Base-by-base conservation (phyloP, 768 basidiomycete genomes). In the Collybia nuda region DNA sequence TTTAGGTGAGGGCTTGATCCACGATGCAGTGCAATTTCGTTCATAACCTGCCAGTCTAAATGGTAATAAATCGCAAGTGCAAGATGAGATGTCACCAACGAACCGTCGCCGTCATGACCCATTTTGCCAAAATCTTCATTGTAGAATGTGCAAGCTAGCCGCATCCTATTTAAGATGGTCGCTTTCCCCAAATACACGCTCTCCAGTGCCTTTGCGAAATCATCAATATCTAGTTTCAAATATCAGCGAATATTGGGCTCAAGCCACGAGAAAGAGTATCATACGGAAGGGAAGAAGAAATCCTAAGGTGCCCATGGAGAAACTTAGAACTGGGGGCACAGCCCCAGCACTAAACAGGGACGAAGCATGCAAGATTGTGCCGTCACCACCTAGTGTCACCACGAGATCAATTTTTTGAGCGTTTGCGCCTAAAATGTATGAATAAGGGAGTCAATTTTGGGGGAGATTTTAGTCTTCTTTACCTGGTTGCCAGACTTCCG, bases 21-120 rank as follows among this genome's bases (percentile, higher is more conserved):
- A 22, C 95, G 84, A 67, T 98, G 95, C 29, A 98, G 74, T 2
- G 92, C 86, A 51, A 98, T 84, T 67, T 98, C 95, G 62, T 98
- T 98, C 93, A 98, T 95, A 32, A 96, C 95, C 66, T 96, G 94
- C 88, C 90, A 94, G 56, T 87, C 93, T 88, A 54, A 17, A 19
- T n/a, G 35, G 9, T 47, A 26, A 14, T 52, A 50, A 61, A 43
- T 15, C 24, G 22, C 26, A 38, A 44, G n/a, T 26, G 47, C 29
- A 35, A 40, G 5, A 15, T 8, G 39, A n/a, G 38, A 15, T 17
- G 38, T 21, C 23, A 44, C 23, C 12, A 22, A 66, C 74, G 17
- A 35, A 87, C 87, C 85, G 59, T 86, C 79, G 19, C 73, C 74
- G 51, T 82, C 79, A 36, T 75, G 72, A 23, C 75, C 76, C 52